These are phyloP conservation scores for Melampsora americana DNA, from an alignment of 1,284 basidiomycete species.

Conservation along the genomic window DNA sequence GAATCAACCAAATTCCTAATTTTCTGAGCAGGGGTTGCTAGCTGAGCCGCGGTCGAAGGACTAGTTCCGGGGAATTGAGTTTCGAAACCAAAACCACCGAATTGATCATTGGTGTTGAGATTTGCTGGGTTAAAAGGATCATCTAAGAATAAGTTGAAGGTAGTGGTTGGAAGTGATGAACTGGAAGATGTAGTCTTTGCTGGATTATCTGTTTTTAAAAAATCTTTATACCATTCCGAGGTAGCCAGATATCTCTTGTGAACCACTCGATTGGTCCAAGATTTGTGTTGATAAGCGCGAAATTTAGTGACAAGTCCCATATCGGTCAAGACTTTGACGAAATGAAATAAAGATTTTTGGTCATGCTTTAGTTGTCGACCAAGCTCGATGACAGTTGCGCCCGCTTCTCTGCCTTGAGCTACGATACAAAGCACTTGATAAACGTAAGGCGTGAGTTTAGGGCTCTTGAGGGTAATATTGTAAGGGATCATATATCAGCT, in stretches of 20 bases:
- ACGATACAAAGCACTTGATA: slow-evolving; percentile 82
- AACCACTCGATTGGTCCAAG: slow-evolving; percentile 51
- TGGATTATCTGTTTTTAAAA: slow-evolving; percentile 32
- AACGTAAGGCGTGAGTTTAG: slow-evolving; percentile 74
- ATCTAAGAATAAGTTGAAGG: slow-evolving; percentile 8
- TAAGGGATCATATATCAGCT: background rate
- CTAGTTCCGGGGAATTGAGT: slow-evolving; percentile 45
- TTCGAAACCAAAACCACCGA: background rate
- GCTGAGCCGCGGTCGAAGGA: background rate
- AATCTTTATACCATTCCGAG: slow-evolving; percentile 45
- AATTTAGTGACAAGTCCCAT: slow-evolving; percentile 63
- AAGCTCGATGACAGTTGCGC: slow-evolving; percentile 72
- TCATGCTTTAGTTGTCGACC: slow-evolving; percentile 77
- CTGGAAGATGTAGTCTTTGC: slow-evolving; percentile 45
- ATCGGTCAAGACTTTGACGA: slow-evolving; percentile 69
- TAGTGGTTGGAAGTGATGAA: slow-evolving; percentile 28
- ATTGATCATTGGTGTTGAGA: background rate
- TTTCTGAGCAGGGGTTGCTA: background rate
- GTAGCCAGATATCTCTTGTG: slow-evolving; percentile 50
- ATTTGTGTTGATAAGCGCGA: slow-evolving; percentile 47
- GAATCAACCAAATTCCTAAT: slow-evolving; percentile 14
- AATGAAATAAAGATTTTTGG: slow-evolving; percentile 82
- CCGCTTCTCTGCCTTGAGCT: slow-evolving; percentile 70
- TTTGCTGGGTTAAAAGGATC: slow-evolving; percentile 14
- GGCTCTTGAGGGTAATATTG: slow-evolving; percentile 58